These are phyloP conservation scores for Globisporangium okanoganense DNA, from an alignment of 352 stramenopile genomes.

Conservation along the genomic window DNA sequence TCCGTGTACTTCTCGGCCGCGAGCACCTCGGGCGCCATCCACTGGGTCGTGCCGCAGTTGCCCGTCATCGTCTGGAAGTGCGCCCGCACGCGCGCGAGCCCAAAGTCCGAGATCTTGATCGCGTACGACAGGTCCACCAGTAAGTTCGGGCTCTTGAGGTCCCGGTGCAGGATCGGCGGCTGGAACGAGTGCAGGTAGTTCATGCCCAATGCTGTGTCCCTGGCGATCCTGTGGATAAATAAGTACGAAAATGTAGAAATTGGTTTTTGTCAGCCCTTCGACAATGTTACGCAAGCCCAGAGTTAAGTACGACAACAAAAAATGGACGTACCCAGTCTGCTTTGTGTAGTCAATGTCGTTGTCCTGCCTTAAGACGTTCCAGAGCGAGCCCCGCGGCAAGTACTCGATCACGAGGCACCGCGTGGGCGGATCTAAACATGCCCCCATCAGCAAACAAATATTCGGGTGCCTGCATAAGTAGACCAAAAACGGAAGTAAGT, in stretches of 20 bases:
- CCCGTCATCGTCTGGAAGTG: conserved; percentile 88
- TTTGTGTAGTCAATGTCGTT: conserved; percentile 64
- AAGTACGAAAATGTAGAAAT: not conserved
- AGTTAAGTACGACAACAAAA: not conserved
- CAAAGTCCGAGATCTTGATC: conserved; percentile 90
- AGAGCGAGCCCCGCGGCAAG: conserved; percentile 73
- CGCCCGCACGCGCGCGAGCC: conserved; percentile 69
- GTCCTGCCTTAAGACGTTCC: conserved; percentile 84
- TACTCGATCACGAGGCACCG: conserved; percentile 87
- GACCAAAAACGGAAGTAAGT: not conserved
- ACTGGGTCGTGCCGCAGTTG: conserved; percentile 84
- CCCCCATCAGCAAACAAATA: conserved; percentile 82
- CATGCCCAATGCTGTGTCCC: conserved; percentile 81
- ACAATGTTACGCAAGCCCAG: not conserved
- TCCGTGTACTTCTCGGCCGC: conserved; percentile 85
- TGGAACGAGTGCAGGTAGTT: conserved; percentile 88
- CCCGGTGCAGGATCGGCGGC: conserved; percentile 80
- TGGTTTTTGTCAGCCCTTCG: not conserved
- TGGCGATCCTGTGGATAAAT: conserved; percentile 51
- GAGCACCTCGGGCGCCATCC: conserved; percentile 85
- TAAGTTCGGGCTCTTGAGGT: conserved; percentile 86
- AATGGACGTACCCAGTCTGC: conserved; percentile 48
- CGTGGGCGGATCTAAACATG: conserved; percentile 73
- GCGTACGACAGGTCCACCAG: conserved; percentile 73
- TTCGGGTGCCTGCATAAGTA: conserved; percentile 68